A percentile compares a stretch with the other conserved stretches of the same genome.
phyloP scores from a whole-genome alignment of 148 eudicot genomes.

The Heliosperma pusillum region DNA sequence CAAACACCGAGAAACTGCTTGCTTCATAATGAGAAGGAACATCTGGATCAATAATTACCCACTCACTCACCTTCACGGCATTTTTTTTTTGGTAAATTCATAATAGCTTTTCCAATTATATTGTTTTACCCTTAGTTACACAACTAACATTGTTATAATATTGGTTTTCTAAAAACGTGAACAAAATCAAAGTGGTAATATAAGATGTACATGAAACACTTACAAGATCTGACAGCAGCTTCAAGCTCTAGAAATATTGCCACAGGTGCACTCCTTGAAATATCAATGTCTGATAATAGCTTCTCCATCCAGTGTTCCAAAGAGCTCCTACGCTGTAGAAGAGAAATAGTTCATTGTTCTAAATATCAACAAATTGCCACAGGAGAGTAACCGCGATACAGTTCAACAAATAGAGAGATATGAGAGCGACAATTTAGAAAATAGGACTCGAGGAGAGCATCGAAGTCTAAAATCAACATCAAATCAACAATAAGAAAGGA shows the following conservation, averaged over 20 bases:
- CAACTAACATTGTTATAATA: not conserved
- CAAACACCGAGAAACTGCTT: not conserved
- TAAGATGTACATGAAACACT: conserved; percentile 32
- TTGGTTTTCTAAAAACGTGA: not conserved
- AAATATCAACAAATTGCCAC: not conserved
- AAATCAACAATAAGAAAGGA: not conserved
- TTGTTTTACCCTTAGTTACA: not conserved
- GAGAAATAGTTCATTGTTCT: conserved; percentile 20
- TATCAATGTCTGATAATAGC: conserved; percentile 68
- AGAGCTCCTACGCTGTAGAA: conserved; percentile 63
- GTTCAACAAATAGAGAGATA: not conserved
- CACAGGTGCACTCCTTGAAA: conserved; percentile 78
- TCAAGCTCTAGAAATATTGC: conserved; percentile 92
- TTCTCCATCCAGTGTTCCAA: conserved; percentile 87
- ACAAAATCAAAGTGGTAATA: not conserved
- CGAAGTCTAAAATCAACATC: not conserved
- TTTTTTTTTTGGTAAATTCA: too few species aligned
- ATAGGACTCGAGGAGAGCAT: not conserved
- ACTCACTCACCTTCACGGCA: not conserved
- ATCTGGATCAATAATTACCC: not conserved
- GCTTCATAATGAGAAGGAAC: not conserved
- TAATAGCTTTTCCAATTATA: not conserved
- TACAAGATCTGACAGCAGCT: conserved; percentile 95
- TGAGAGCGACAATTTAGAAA: not conserved
- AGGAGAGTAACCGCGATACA: not conserved